These are phyloP conservation scores for Fusarium keratoplasticum DNA, from an alignment of 2,329 filamentous ascomycete species.

Conservation along the genomic window DNA sequence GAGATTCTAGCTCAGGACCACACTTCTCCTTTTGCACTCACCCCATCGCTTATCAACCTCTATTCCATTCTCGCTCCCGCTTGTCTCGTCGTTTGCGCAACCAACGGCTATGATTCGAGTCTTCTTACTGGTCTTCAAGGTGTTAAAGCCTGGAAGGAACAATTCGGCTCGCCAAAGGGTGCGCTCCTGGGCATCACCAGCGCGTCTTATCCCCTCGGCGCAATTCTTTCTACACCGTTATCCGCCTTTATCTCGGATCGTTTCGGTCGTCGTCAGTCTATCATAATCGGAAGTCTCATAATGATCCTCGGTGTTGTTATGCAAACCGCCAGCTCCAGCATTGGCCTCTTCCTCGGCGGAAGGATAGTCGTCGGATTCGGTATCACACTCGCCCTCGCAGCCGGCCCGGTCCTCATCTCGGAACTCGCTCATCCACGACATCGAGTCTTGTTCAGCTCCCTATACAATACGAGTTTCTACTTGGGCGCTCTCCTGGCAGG, in stretches of 20 bases:
- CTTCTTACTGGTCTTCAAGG: slow-evolving; percentile 61
- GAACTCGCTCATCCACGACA: slow-evolving; percentile 28
- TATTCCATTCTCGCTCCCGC: slow-evolving; percentile 27
- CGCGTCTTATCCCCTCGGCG: slow-evolving; percentile 61
- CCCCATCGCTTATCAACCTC: slow-evolving; percentile 16
- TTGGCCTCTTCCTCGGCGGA: slow-evolving; percentile 63
- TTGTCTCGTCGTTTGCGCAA: slow-evolving; percentile 43
- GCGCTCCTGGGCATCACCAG: slow-evolving; percentile 46
- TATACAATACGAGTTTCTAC: slow-evolving; percentile 26
- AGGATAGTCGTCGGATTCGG: slow-evolving; percentile 65
- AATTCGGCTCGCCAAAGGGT: slow-evolving; percentile 48
- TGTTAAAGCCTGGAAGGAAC: slow-evolving; percentile 52
- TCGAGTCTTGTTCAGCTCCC: slow-evolving; percentile 18
- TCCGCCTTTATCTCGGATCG: slow-evolving; percentile 45
- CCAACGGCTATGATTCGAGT: slow-evolving; percentile 60
- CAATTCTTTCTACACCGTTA: slow-evolving; percentile 49
- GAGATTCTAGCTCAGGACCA: slow-evolving; percentile 24
- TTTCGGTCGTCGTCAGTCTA: slow-evolving; percentile 45
- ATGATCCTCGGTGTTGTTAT: slow-evolving; percentile 28
- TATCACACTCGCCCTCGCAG: slow-evolving; percentile 62
- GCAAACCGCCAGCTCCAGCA: slow-evolving; percentile 13
- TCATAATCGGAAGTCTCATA: slow-evolving; percentile 39
- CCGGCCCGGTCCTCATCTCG: slow-evolving; percentile 56
- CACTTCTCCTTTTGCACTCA: slow-evolving; percentile 11
- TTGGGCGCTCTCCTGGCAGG: slow-evolving; percentile 4